Evolutionary conservation across 2,329 filamentous ascomycete genomes (phyloP).

Genomic region (Hortaea werneckii): DNA sequence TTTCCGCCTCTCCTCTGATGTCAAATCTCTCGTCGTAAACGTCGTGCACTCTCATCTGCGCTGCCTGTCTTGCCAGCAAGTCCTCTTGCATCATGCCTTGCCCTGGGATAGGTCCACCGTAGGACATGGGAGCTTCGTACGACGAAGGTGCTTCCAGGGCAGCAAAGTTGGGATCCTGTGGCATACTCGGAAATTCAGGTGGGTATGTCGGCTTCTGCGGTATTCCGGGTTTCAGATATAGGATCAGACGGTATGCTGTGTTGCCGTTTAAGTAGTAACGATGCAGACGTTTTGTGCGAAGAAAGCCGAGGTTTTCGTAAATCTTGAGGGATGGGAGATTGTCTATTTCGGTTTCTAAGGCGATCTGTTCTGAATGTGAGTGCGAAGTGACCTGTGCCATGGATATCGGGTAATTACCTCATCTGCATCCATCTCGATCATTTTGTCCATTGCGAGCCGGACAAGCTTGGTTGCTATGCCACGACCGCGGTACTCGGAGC

Average conservation of each 20-base stretch:
- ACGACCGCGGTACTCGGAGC: constrained; percentile 64
- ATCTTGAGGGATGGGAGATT: constrained; percentile 83
- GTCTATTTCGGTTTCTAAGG: constrained; percentile 89
- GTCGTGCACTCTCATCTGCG: constrained; percentile 20
- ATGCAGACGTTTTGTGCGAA: constrained; percentile 85
- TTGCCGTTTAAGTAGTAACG: constrained; percentile 95
- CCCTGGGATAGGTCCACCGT: background rate
- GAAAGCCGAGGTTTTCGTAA: constrained; percentile 85
- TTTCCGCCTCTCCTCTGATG: constrained; percentile 1
- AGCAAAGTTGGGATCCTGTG: background rate
- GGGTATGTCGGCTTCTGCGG: constrained; percentile 30
- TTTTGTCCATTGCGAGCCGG: constrained; percentile 80
- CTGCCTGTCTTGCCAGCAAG: constrained; percentile 17
- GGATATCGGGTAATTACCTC: constrained; percentile 42
- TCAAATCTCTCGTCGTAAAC: constrained; percentile 11
- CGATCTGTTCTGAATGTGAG: constrained; percentile 44
- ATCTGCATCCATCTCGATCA: constrained; percentile 74
- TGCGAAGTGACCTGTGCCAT: background rate
- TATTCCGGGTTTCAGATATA: constrained; percentile 61
- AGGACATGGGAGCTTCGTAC: background rate
- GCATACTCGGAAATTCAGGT: constrained; percentile 16
- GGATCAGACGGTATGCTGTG: constrained; percentile 78
- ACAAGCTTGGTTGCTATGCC: constrained; percentile 83
- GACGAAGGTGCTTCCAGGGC: too few species aligned
- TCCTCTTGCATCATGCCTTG: constrained; percentile 15